Evolutionary conservation across 2,329 filamentous ascomycete species (phyloP), one percentile per base, ranked within the genome.

Genomic region (Aspergillus awamori): DNA sequence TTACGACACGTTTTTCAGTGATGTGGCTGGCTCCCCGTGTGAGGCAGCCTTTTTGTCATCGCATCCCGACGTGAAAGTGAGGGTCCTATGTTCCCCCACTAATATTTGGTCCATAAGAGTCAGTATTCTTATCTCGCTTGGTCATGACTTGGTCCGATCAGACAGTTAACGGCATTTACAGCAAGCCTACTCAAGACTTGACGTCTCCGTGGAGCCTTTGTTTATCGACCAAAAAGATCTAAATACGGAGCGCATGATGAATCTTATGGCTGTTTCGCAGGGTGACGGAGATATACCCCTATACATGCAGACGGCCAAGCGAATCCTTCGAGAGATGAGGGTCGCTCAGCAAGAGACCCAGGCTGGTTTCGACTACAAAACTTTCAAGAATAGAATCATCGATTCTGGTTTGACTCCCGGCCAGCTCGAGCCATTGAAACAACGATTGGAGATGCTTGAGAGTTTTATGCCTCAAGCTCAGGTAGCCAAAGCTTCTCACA

Each of bases 41-140:
- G 87, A 90, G 69, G 86, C 83, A 0, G 85, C 86, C 0, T 86
- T 81, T 63, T 72, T 90, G 3, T 77, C 82, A 0, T 81, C 80
- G 0, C 66, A 78, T 24, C 58, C 65, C 0, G 70, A 75, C 0
- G 74, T 86, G 20, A 72, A 76, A 0, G 84, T 87, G 1, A 76
- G 81, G 2, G 82, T 88, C 0, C 71, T 88, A 0, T 86, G 85
- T 28, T 77, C 85, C 0, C 82, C 83, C 0, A 86, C 83, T 0
- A 87, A 86, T 56, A 69, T 82, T 3, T 65, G 62, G 1, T 45
- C 48, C 4, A 65, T 68, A 1, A 20, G 48, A 28, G 64, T 62
- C 53, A 43, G 2, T 26, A 58, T 0, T 28, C 67, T 15, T 8
- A 7, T 39, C 11, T 2, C 10, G n/a, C 33, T 28, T 28, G 8